Percentiles rank a stretch among this genome's conserved stretches.
Evolutionary conservation across 768 basidiomycete species (phyloP).

Genomic region (Boletales sp.): DNA sequence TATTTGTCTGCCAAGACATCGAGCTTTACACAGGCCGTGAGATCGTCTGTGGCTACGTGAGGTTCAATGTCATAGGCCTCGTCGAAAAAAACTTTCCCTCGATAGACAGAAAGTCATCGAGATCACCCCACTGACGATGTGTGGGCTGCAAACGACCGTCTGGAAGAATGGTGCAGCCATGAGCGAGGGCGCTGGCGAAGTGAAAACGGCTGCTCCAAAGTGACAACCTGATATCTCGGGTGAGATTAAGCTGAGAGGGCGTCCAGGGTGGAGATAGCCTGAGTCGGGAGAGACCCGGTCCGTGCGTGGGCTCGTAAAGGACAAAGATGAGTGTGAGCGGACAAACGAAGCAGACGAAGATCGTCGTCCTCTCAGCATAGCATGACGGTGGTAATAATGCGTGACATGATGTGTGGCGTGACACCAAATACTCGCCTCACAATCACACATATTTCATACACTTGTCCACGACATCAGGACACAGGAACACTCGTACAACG

Average conservation of each 20-base stretch:
- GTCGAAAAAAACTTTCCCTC: slow-evolving; percentile 12
- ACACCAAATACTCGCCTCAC: no score
- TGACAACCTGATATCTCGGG: slow-evolving; percentile 31
- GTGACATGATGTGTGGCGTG: no score
- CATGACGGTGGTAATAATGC: no score
- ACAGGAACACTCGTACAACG: no score
- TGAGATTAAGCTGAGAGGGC: slow-evolving; percentile 25
- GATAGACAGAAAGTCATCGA: slow-evolving; percentile 15
- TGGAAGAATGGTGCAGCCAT: slow-evolving; percentile 2
- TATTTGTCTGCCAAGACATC: slow-evolving; percentile 27
- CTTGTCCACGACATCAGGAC: no score
- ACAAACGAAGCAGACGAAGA: no score
- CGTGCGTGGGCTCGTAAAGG: no score
- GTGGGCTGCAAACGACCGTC: neutral
- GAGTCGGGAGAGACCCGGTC: no score
- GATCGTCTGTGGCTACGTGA: slow-evolving; percentile 13
- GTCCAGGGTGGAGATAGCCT: slow-evolving; percentile 24
- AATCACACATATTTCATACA: no score
- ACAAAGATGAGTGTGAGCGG: no score
- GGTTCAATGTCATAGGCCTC: slow-evolving; percentile 6
- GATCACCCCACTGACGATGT: slow-evolving; percentile 6
- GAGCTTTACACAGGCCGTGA: slow-evolving; percentile 24
- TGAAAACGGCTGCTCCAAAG: slow-evolving; percentile 28
- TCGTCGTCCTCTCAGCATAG: no score
- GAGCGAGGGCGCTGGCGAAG: slow-evolving; percentile 19